Evolutionary conservation across 306 rosid species (phyloP), one percentile per base, ranked within the genome.

Genomic region (Vicia faba): DNA sequence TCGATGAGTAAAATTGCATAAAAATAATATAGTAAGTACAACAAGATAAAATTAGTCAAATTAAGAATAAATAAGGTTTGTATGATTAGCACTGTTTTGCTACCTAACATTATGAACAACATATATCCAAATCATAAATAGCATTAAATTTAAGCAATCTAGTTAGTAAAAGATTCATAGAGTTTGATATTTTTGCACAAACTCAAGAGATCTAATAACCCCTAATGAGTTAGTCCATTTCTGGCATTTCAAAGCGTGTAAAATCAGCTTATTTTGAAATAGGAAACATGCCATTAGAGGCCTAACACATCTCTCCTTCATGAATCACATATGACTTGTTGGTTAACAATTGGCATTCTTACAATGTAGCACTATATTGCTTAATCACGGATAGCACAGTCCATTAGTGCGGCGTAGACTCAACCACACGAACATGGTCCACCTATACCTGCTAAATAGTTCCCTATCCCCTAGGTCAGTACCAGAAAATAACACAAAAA

Each of bases 291-390:
- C 3, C 71, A 66, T 72, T 0, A 38, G 53, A 12, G 61, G 67
- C 69, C 73, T 40, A 71, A 61, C 68, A 5, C 43, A 51, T 9
- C 20, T 15, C 58, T 23, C 71, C 62, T 71, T 67, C 76, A 70
- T 68, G 70, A 67, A 77, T 33, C 41, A 51, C 93, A 87, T 82
- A 75, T 87, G 89, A 71, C 54, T 5, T 73, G 89, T 78, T 87
- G 62, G 80, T 72, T 82, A 66, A 69, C 19, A 79, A 69, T 60
- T 74, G 35, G 73, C 45, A 28, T 28, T 59, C 25, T 23, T 43
- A 78, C 78, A 72, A 69, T 61, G 73, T 11, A 66, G 58, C 15
- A 11, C 64, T 46, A 6, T 46, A 6, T 16, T 3, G 19, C 44
- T 15, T 26, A 55, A 58, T 75, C 74, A 70, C 66, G 53, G 49